phyloP scores from a whole-genome alignment of 352 stramenopile species.

The Globisporangium barbulae region DNA sequence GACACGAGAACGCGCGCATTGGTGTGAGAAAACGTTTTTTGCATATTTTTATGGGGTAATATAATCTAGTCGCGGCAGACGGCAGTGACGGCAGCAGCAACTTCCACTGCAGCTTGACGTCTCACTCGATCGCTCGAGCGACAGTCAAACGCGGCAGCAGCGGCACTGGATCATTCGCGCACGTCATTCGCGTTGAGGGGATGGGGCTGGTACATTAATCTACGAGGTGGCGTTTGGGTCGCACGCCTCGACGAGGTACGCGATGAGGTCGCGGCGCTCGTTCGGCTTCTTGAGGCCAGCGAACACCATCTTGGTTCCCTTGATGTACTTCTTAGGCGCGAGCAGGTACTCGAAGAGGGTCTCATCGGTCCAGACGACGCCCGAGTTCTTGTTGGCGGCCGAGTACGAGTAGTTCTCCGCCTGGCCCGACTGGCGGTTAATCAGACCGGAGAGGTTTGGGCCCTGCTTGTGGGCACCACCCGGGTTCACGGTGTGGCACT shows the following conservation, averaged over 20 bases:
- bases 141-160: background rate
- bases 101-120: background rate
- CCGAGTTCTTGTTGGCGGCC: constrained; percentile 98
- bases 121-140: background rate
- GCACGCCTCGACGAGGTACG: constrained; percentile 94
- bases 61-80: constrained; percentile 12
- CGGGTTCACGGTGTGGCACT: constrained; percentile 91
- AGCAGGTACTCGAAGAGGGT: constrained; percentile 99
- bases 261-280: constrained; percentile 98
- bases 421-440: constrained; percentile 96
- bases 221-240: constrained; percentile 43
- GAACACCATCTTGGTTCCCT: constrained; percentile 99
- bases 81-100: background rate
- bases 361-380: constrained; percentile 95
- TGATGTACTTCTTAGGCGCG: constrained; percentile 99
- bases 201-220: constrained; percentile 11
- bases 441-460: constrained; percentile 97
- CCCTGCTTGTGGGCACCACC: constrained; percentile 98
- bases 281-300: constrained; percentile 98
- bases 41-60: constrained; percentile 5
- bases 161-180: background rate
- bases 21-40: background rate
- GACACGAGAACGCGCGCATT: background rate
- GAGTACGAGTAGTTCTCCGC: constrained; percentile 98
- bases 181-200: background rate